Evolutionary conservation across 306 rosid species (phyloP).

Genomic region (Prinsepia uniflora): DNA sequence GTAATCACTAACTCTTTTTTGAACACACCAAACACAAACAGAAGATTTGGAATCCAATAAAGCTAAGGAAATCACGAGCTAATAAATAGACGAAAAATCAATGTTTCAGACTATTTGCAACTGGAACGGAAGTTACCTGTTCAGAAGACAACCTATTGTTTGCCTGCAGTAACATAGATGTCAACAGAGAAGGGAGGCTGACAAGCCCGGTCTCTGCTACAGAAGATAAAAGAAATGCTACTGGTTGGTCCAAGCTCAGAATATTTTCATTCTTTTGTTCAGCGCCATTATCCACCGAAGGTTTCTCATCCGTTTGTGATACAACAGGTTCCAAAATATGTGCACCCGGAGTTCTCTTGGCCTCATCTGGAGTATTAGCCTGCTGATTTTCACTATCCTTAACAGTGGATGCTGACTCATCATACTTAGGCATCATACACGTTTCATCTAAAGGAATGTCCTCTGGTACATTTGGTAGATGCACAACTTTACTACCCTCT

Average conservation of each 20-base stretch:
- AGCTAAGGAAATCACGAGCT: not conserved
- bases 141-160: conserved; percentile 87
- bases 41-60: not conserved
- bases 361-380: conserved; percentile 38
- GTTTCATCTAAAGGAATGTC: conserved; percentile 62
- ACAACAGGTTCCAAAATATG: conserved; percentile 38
- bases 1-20: not conserved
- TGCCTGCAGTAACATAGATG: conserved; percentile 93
- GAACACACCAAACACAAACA: not conserved
- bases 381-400: conserved; percentile 42
- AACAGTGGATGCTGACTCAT: conserved; percentile 35
- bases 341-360: conserved; percentile 29
- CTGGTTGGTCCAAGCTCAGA: conserved; percentile 55
- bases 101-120: conserved; percentile 15
- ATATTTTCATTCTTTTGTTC: conserved; percentile 44
- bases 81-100: not conserved
- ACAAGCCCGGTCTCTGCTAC: conserved; percentile 91
- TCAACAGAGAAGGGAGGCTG: conserved; percentile 89
- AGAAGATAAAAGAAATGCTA: conserved; percentile 69
- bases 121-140: conserved; percentile 49
- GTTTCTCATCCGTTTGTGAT: conserved; percentile 51
- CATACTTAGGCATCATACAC: conserved; percentile 30
- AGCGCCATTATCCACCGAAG: conserved; percentile 25
- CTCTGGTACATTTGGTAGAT: conserved; percentile 73
- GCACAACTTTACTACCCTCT: conserved; percentile 39